Evolutionary conservation across 83 land plant species (phyloP).

Genomic region (Picea abies): DNA sequence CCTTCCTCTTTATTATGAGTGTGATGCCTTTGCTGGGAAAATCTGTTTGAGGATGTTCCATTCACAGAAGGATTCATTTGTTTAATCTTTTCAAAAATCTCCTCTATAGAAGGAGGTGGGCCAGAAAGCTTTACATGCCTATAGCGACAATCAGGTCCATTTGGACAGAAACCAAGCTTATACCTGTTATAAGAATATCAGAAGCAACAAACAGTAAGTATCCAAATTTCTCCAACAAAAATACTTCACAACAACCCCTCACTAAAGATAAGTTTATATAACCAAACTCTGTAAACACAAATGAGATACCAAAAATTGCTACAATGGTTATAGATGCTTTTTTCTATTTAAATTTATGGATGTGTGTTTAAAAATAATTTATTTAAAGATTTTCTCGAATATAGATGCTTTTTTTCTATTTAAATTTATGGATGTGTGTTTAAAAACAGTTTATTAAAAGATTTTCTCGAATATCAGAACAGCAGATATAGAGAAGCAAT

Average conservation of each 20-base stretch:
- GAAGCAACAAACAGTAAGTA: background rate
- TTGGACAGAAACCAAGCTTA: conserved; percentile 28
- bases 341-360: too few species aligned
- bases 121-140: conserved; percentile 29
- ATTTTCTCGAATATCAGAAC: too few species aligned
- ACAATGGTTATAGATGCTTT: too few species aligned
- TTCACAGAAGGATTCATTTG: conserved; percentile 9
- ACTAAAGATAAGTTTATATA: too few species aligned
- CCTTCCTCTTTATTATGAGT: conserved; percentile 38
- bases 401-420: too few species aligned
- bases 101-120: conserved; percentile 26
- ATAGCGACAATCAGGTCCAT: conserved; percentile 30
- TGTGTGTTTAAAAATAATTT: too few species aligned
- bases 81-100: conserved; percentile 14
- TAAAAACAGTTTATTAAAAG: too few species aligned
- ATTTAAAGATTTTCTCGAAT: too few species aligned
- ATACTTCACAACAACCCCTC: background rate
- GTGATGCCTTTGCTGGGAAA: conserved; percentile 45
- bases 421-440: too few species aligned
- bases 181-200: conserved; percentile 15
- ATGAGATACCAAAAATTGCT: too few species aligned
- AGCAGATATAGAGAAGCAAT: too few species aligned
- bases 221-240: background rate
- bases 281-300: too few species aligned
- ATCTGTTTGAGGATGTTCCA: conserved; percentile 40